Evolutionary conservation across 2,329 filamentous ascomycete species (phyloP).

Genomic region (Plectosphaerella cucumerina): DNA sequence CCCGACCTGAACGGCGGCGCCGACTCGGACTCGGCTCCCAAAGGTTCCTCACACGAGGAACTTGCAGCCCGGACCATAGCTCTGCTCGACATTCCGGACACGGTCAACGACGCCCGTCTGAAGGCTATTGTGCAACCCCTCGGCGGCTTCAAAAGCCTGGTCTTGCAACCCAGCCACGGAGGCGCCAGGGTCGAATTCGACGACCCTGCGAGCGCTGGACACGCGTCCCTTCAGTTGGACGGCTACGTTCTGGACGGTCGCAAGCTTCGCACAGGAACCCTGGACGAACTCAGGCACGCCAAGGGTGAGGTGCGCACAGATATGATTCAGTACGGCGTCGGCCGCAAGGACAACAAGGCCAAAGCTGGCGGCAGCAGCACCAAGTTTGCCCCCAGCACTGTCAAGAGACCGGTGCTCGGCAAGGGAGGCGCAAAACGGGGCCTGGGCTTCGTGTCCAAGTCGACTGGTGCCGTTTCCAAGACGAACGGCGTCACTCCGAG

Average conservation of each 20-base stretch:
- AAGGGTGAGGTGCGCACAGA: conserved; percentile 42
- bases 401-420: conserved; percentile 39
- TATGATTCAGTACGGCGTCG: conserved; percentile 31
- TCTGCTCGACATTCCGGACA: conserved; percentile 84
- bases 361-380: conserved; percentile 34
- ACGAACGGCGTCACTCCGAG: conserved; percentile 18
- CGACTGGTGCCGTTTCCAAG: conserved; percentile 14
- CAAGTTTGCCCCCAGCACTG: conserved; percentile 27
- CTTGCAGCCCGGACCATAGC: conserved; percentile 69
- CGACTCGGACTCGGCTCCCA: not conserved
- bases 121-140: conserved; percentile 66
- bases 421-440: conserved; percentile 32
- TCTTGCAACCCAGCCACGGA: conserved; percentile 74
- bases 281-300: conserved; percentile 50
- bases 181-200: conserved; percentile 83
- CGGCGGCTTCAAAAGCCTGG: conserved; percentile 69
- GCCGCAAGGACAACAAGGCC: conserved; percentile 15
- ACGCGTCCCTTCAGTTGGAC: conserved; percentile 58
- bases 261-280: conserved; percentile 49
- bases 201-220: conserved; percentile 67
- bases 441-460: conserved; percentile 34
- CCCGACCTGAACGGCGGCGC: conserved; percentile 17
- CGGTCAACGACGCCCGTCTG: conserved; percentile 83
- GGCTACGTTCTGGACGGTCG: conserved; percentile 50
- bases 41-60: conserved; percentile 37